Conservation (phyloP, 345 rosid genomes). For the Syzygium aqueum region DNA sequence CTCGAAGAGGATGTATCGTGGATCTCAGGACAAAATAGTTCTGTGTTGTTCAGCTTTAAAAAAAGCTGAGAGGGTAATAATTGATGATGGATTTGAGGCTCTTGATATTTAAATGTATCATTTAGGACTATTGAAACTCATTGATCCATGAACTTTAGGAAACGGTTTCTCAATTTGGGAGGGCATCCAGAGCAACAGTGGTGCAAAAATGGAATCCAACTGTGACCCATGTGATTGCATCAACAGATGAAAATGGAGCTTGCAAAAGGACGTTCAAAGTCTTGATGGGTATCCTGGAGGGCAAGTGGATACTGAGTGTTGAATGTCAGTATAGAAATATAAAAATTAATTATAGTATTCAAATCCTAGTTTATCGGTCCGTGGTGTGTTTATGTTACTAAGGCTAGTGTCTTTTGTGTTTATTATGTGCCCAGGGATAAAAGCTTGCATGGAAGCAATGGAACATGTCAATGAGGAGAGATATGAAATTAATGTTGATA, state of each 20-base stretch:
- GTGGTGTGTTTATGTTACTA: not conserved
- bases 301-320: constrained; percentile 78
- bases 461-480: constrained; percentile 50
- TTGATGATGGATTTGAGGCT: not conserved
- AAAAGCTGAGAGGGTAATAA: constrained; percentile 51
- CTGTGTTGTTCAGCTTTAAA: constrained; percentile 82
- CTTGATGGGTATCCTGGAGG: constrained; percentile 81
- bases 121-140: not conserved
- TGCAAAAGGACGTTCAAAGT: constrained; percentile 82
- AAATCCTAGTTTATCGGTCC: not conserved
- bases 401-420: not conserved
- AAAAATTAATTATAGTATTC: not conserved
- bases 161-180: constrained; percentile 47
- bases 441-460: constrained; percentile 46
- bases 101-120: not conserved
- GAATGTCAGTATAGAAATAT: constrained; percentile 44
- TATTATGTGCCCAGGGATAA: constrained; percentile 50
- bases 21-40: constrained; percentile 33
- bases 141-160: constrained; percentile 34
- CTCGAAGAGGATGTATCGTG: constrained; percentile 18
- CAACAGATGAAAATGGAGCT: constrained; percentile 70
- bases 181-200: constrained; percentile 39
- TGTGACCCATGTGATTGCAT: constrained; percentile 80
- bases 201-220: constrained; percentile 54
- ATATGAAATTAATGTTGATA: constrained; percentile 57